Conservation (phyloP, 306 rosid genomes). For the Dryas drummondii region DNA sequence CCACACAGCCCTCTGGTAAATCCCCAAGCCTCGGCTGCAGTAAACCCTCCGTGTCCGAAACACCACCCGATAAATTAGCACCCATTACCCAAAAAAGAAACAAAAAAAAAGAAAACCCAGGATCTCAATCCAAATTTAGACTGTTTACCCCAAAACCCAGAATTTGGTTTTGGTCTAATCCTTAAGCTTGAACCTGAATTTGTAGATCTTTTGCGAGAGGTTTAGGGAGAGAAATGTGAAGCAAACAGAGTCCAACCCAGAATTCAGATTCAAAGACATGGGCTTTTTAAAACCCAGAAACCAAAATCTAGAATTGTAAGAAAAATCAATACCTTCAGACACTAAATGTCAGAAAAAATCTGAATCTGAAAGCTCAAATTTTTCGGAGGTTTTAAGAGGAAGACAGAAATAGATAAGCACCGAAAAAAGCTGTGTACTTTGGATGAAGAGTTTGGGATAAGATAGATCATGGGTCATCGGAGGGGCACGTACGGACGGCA, state of each 20-base stretch:
- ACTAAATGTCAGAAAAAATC: neutral
- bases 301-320: neutral
- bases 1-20: constrained; percentile 83
- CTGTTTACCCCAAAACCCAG: constrained; percentile 19
- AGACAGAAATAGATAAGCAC: neutral
- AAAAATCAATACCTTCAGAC: neutral
- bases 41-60: constrained; percentile 39
- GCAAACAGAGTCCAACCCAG: constrained; percentile 17
- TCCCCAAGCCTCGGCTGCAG: constrained; percentile 61
- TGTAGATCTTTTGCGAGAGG: constrained; percentile 55
- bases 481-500: neutral
- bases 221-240: constrained; percentile 38
- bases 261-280: constrained; percentile 45
- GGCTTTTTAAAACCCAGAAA: constrained; percentile 22
- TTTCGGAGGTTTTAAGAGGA: neutral
- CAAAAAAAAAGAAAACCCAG: neutral
- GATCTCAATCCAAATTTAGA: neutral
- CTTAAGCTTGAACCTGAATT: constrained; percentile 61
- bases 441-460: neutral
- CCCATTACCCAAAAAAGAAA: constrained; percentile 46
- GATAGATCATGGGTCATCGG: too few relatives aligned
- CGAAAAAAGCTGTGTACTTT: neutral
- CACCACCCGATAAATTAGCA: constrained; percentile 48
- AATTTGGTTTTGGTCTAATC: constrained; percentile 18
- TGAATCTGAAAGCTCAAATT: constrained; percentile 1